A percentile compares a stretch with the other conserved stretches of the same genome.
phyloP scores from a whole-genome alignment of 208 protist genomes.

The Trichomonas gallinae region DNA sequence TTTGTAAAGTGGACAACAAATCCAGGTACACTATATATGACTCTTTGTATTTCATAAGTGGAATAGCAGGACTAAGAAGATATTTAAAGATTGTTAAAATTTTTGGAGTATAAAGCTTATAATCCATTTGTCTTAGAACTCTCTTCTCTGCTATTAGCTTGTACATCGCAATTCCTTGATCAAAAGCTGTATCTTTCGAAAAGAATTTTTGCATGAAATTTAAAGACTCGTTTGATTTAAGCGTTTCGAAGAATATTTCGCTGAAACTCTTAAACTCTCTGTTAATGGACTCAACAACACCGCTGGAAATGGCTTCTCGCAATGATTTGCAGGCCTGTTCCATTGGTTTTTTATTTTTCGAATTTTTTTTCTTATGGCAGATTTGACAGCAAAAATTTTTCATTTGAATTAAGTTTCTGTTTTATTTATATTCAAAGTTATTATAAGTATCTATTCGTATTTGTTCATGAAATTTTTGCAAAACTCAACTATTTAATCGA shows the following conservation, averaged over 20 bases:
- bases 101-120: neutral
- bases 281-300: neutral
- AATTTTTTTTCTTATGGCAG: neutral
- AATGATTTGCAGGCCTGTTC: neutral
- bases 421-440: no score
- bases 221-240: neutral
- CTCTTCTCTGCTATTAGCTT: neutral
- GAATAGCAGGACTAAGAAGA: neutral
- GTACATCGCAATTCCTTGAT: neutral
- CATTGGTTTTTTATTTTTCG: neutral
- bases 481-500: no score
- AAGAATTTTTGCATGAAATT: neutral
- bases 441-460: no score
- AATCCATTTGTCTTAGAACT: neutral
- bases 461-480: no score
- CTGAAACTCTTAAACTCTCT: neutral
- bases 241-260: neutral
- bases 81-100: neutral
- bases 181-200: neutral
- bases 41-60: neutral
- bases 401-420: no score
- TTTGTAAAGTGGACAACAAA: neutral
- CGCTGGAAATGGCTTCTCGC: neutral
- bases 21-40: neutral
- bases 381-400: neutral